Evolutionary conservation across 768 basidiomycete species (phyloP).

Genomic region (Lentinus tigrinus): DNA sequence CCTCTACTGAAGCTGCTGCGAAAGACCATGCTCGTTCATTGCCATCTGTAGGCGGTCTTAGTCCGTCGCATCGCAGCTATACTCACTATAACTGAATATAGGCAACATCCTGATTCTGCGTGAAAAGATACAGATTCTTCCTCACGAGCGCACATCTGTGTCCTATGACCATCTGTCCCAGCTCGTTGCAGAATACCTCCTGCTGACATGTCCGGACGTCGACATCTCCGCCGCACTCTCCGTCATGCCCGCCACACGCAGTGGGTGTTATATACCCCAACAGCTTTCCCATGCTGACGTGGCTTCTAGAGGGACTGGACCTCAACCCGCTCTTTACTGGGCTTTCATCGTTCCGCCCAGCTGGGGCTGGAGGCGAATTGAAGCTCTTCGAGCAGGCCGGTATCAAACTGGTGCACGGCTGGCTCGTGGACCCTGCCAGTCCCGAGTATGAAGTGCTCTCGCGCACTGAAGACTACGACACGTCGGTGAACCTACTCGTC

Average conservation of each 20-base stretch:
- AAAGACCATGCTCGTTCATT: conserved; percentile 87
- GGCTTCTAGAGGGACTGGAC: conserved; percentile 76
- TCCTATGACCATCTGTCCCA: conserved; percentile 85
- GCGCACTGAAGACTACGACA: conserved; percentile 67
- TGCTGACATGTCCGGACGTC: conserved; percentile 54
- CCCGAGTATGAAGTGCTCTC: conserved; percentile 55
- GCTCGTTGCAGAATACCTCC: conserved; percentile 79
- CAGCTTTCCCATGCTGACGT: not conserved
- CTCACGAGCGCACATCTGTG: conserved; percentile 62
- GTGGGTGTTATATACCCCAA: conserved; percentile 40
- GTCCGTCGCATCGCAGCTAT: not conserved
- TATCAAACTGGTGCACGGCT: conserved; percentile 84
- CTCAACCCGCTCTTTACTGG: conserved; percentile 83
- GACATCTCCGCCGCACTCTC: conserved; percentile 73
- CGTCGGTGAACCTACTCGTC: conserved; percentile 69
- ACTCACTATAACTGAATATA: conserved; percentile 25
- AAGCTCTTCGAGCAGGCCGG: conserved; percentile 82
- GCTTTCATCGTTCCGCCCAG: conserved; percentile 64
- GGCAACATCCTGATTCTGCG: conserved; percentile 89
- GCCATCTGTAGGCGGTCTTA: conserved; percentile 67
- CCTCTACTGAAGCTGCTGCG: not conserved
- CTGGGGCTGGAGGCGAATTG: conserved; percentile 69
- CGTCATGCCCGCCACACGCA: conserved; percentile 52
- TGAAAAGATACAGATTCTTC: conserved; percentile 74
- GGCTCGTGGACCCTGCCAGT: conserved; percentile 74